These are phyloP conservation scores for Lyophyllum semitale DNA, from an alignment of 768 basidiomycete species.

Conservation along the genomic window DNA sequence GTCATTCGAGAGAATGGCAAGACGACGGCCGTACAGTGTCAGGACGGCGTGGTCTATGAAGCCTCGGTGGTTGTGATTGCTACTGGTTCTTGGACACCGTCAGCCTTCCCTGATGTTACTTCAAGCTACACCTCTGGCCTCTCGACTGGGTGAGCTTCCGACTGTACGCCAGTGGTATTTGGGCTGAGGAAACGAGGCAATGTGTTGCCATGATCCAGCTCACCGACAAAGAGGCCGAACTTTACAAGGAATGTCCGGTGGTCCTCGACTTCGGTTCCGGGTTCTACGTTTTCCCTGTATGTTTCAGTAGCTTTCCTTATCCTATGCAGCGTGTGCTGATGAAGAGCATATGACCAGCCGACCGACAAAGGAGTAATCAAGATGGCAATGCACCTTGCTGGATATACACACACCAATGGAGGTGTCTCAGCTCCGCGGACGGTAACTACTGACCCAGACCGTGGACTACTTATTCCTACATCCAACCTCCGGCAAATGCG, in stretches of 20 bases:
- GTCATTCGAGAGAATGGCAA: constrained; percentile 41
- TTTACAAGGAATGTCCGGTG: constrained; percentile 66
- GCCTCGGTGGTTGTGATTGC: constrained; percentile 72
- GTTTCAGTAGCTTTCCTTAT: constrained; percentile 14
- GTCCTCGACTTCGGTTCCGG: constrained; percentile 72
- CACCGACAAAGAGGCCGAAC: constrained; percentile 62
- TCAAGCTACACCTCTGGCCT: constrained; percentile 50
- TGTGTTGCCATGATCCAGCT: constrained; percentile 77
- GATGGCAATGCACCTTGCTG: constrained; percentile 73
- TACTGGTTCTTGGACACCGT: constrained; percentile 85
- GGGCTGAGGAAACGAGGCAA: constrained; percentile 53
- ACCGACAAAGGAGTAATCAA: constrained; percentile 73
- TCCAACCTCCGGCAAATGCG: constrained; percentile 52
- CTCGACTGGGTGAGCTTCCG: constrained; percentile 74
- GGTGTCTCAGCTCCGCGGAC: constrained; percentile 80
- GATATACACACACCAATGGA: constrained; percentile 56
- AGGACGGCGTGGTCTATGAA: constrained; percentile 52
- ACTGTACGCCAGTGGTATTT: background rate
- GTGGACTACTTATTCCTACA: constrained; percentile 68
- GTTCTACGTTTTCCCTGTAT: constrained; percentile 84
- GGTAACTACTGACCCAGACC: constrained; percentile 55
- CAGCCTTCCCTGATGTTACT: constrained; percentile 63
- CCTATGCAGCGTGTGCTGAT: background rate
- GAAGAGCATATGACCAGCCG: constrained; percentile 46
- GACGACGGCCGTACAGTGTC: constrained; percentile 63